Percentiles rank a stretch among this genome's conserved stretches.
These are phyloP conservation scores for Schoenoplectus triqueter DNA, from an alignment of 202 grass and related monocot species.

Conservation along the genomic window DNA sequence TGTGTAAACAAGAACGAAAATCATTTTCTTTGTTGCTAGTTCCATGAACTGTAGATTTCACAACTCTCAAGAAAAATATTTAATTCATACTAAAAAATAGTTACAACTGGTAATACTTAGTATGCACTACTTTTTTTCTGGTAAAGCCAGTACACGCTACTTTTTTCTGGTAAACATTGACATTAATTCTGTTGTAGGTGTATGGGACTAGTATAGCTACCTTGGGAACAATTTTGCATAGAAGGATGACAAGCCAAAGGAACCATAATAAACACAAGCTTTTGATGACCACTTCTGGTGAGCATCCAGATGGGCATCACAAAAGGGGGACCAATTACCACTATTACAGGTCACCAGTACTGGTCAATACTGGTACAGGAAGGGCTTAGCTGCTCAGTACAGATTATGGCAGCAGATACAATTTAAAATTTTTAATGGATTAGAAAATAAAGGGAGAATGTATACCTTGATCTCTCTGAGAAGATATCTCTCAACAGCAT, in stretches of 20 bases:
- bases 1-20: neutral
- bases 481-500: constrained; percentile 82
- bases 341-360: constrained; percentile 1
- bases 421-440: neutral
- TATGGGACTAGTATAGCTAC: neutral
- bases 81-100: constrained; percentile 14
- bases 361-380: neutral
- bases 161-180: neutral
- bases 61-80: neutral
- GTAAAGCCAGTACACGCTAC: neutral
- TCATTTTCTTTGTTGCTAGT: neutral
- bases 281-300: neutral
- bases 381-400: neutral
- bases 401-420: neutral
- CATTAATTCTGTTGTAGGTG: neutral
- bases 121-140: neutral
- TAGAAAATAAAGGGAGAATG: constrained; percentile 6
- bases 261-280: neutral
- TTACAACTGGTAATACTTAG: neutral
- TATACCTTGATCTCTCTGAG: constrained; percentile 84
- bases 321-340: neutral
- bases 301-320: neutral
- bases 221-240: neutral
- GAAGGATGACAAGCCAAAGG: neutral
- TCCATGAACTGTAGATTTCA: neutral